Conservation (phyloP, 2,329 filamentous ascomycete genomes). For the Trichophyton equinum region DNA sequence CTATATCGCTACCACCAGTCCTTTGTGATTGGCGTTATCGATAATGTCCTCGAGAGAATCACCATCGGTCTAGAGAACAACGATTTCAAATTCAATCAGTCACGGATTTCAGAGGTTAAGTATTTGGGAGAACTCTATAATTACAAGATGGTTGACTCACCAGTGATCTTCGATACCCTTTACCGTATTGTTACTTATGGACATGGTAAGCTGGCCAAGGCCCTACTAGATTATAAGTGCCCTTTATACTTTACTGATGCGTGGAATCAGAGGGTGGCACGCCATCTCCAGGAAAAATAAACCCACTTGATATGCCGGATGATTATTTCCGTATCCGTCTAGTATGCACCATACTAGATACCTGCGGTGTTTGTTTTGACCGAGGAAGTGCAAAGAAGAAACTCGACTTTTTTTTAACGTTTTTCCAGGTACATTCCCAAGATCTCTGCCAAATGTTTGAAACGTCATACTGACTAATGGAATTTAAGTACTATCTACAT, state of each 20-base stretch:
- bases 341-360: constrained; percentile 79
- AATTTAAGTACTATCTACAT: constrained; percentile 70
- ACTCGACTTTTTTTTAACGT: constrained; percentile 90
- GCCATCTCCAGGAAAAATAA: constrained; percentile 64
- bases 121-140: constrained; percentile 96
- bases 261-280: constrained; percentile 51
- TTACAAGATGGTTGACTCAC: constrained; percentile 91
- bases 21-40: constrained; percentile 83
- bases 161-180: constrained; percentile 86
- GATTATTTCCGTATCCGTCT: constrained; percentile 94
- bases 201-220: constrained; percentile 42
- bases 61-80: constrained; percentile 83
- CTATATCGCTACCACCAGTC: constrained; percentile 84
- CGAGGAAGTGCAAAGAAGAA: constrained; percentile 91
- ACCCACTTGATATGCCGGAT: constrained; percentile 72
- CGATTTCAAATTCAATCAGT: constrained; percentile 94
- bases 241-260: background rate
- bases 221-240: background rate
- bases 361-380: constrained; percentile 91
- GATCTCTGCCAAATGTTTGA: background rate
- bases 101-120: constrained; percentile 87
- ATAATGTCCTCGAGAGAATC: constrained; percentile 80
- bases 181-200: constrained; percentile 93
- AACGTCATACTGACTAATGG: constrained; percentile 1
- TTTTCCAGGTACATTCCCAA: constrained; percentile 59